Evolutionary conservation across 176 grass and related monocot species (phyloP).

Genomic region (Calamus simplicifolius): DNA sequence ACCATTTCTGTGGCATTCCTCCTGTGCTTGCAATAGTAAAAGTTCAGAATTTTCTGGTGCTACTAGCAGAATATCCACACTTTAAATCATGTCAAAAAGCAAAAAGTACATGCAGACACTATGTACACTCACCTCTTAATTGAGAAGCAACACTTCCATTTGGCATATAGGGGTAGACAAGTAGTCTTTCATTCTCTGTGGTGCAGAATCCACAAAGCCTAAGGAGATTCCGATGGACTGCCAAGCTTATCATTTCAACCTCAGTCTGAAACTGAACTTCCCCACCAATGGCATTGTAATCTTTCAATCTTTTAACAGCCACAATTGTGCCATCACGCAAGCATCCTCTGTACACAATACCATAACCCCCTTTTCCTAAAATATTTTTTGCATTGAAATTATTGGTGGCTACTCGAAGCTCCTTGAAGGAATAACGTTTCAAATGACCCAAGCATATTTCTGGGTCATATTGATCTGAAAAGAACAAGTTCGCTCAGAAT

Average conservation of each 20-base stretch:
- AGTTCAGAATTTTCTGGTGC: too few relatives aligned
- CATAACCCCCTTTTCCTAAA: constrained; percentile 76
- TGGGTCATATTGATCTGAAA: constrained; percentile 33
- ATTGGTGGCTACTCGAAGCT: constrained; percentile 55
- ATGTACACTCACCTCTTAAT: constrained; percentile 47
- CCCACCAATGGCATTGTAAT: constrained; percentile 32
- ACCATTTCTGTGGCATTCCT: too few relatives aligned
- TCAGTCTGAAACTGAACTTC: constrained; percentile 74
- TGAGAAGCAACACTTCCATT: constrained; percentile 84
- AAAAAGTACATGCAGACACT: background rate
- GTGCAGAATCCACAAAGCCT: constrained; percentile 54
- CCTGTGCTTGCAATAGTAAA: too few relatives aligned
- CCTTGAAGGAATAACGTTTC: constrained; percentile 52
- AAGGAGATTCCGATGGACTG: constrained; percentile 74
- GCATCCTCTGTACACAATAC: constrained; percentile 60
- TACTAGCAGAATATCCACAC: too few relatives aligned
- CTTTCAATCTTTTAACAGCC: constrained; percentile 66
- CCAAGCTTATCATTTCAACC: constrained; percentile 80
- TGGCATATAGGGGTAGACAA: constrained; percentile 79
- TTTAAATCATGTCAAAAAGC: constrained; percentile 3
- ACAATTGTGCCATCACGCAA: constrained; percentile 40
- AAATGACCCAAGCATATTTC: constrained; percentile 55
- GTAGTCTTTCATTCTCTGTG: constrained; percentile 55
- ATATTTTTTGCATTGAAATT: constrained; percentile 67
- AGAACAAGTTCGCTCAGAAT: background rate